Evolutionary conservation across 768 basidiomycete genomes (phyloP).

Genomic region (Mycena polygramma): DNA sequence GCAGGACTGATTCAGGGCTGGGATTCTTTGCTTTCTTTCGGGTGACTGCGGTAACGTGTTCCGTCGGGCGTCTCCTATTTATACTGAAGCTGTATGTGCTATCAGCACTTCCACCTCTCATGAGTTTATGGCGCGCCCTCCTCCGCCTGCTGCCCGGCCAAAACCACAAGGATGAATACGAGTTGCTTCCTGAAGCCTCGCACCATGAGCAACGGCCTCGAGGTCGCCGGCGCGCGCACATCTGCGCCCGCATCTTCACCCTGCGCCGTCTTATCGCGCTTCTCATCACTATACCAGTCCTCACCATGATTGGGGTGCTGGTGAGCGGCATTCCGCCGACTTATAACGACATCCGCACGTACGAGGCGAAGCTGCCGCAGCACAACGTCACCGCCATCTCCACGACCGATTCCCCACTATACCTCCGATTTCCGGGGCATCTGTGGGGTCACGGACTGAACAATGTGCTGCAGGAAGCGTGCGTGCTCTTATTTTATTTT

Average conservation of each 20-base stretch:
- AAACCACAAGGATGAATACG: constrained; percentile 29
- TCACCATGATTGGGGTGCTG: constrained; percentile 47
- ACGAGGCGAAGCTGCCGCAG: constrained; percentile 54
- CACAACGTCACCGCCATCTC: constrained; percentile 45
- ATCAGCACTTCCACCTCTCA: constrained; percentile 19
- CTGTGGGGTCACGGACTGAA: constrained; percentile 74
- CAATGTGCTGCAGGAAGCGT: constrained; percentile 74
- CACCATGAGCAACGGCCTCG: constrained; percentile 32
- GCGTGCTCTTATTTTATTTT: constrained; percentile 42
- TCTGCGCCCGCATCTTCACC: constrained; percentile 39
- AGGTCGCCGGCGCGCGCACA: constrained; percentile 27
- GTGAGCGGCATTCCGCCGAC: constrained; percentile 56
- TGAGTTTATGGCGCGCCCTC: constrained; percentile 30
- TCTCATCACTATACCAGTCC: constrained; percentile 36
- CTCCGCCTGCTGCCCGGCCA: constrained; percentile 18
- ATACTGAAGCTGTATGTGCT: neutral
- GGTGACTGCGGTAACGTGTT: constrained; percentile 11
- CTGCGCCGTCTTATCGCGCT: constrained; percentile 45
- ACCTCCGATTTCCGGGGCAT: constrained; percentile 66
- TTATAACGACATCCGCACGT: constrained; percentile 51
- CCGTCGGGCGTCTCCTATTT: neutral
- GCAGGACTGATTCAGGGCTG: neutral
- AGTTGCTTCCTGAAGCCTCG: constrained; percentile 31
- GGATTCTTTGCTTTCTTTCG: neutral
- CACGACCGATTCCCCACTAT: constrained; percentile 44